These are phyloP conservation scores for Neospermospora avenae DNA, from an alignment of 2,329 filamentous ascomycete genomes.

Conservation along the genomic window DNA sequence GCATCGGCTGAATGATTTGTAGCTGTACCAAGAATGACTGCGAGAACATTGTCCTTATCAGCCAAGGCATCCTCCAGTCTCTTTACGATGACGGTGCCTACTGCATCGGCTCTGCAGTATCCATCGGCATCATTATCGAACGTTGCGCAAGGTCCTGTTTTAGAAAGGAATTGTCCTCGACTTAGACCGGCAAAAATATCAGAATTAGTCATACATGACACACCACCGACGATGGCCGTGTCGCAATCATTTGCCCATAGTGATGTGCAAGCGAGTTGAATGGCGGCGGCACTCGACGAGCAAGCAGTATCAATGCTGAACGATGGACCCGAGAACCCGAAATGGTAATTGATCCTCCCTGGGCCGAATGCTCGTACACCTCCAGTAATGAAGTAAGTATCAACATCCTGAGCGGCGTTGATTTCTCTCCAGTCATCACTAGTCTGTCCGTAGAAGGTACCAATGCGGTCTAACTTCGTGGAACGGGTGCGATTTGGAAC, in stretches of 20 bases:
- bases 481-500: constrained; percentile 42
- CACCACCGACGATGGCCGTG: constrained; percentile 33
- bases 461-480: constrained; percentile 42
- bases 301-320: constrained; percentile 43
- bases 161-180: constrained; percentile 34
- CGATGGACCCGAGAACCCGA: constrained; percentile 42
- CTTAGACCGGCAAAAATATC: constrained; percentile 34
- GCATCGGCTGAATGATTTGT: constrained; percentile 83
- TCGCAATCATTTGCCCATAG: constrained; percentile 33
- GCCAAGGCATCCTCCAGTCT: constrained; percentile 46
- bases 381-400: constrained; percentile 35
- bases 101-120: constrained; percentile 51
- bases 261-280: constrained; percentile 33
- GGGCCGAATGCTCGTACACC: constrained; percentile 34
- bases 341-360: constrained; percentile 40
- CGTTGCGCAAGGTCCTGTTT: constrained; percentile 45
- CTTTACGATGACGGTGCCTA: constrained; percentile 49
- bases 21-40: constrained; percentile 62
- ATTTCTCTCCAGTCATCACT: constrained; percentile 35
- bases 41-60: constrained; percentile 49
- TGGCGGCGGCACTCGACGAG: constrained; percentile 39
- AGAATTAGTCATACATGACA: constrained; percentile 32
- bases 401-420: constrained; percentile 33
- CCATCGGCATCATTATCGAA: constrained; percentile 49
- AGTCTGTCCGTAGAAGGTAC: constrained; percentile 35